Evolutionary conservation across 768 basidiomycete species (phyloP).

Genomic region (Suillus cothurnatus): DNA sequence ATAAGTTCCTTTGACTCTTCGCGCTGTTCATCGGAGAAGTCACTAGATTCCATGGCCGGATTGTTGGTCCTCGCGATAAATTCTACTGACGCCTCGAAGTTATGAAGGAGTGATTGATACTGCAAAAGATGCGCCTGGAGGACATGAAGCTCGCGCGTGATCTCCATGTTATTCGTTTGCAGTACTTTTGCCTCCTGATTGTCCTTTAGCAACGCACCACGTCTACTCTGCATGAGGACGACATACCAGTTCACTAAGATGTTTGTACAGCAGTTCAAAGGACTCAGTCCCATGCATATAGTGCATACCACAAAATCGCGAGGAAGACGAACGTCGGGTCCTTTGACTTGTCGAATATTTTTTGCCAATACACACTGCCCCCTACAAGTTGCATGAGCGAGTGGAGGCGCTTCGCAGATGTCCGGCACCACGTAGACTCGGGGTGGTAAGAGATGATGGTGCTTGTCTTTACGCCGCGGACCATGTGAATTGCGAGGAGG

Average conservation of each 20-base stretch:
- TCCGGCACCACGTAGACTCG: slow-evolving; percentile 8
- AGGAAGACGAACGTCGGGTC: slow-evolving; percentile 61
- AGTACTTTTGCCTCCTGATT: slow-evolving; percentile 49
- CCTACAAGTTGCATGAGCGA: slow-evolving; percentile 33
- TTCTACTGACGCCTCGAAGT: slow-evolving; percentile 52
- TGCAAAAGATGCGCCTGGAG: slow-evolving; percentile 61
- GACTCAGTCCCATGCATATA: slow-evolving; percentile 68
- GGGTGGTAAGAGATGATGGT: slow-evolving; percentile 36
- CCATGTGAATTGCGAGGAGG: slow-evolving; percentile 55
- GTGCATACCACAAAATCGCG: slow-evolving; percentile 57
- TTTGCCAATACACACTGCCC: slow-evolving; percentile 34
- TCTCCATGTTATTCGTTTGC: slow-evolving; percentile 38
- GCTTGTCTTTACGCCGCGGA: slow-evolving; percentile 31
- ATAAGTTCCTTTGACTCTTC: slow-evolving; percentile 35
- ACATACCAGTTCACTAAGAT: slow-evolving; percentile 54
- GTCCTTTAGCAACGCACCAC: not conserved
- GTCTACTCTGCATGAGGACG: not conserved
- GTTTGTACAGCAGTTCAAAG: slow-evolving; percentile 50
- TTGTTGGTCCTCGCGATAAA: slow-evolving; percentile 53
- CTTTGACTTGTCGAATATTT: slow-evolving; percentile 25
- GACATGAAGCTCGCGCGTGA: slow-evolving; percentile 57
- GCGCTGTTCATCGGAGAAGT: slow-evolving; percentile 18
- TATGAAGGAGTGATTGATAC: slow-evolving; percentile 53
- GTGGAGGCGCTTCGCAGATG: slow-evolving; percentile 29
- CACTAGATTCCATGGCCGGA: slow-evolving; percentile 42